Base-by-base conservation (phyloP, 257 asterid species). In the Solanum phureja region DNA sequence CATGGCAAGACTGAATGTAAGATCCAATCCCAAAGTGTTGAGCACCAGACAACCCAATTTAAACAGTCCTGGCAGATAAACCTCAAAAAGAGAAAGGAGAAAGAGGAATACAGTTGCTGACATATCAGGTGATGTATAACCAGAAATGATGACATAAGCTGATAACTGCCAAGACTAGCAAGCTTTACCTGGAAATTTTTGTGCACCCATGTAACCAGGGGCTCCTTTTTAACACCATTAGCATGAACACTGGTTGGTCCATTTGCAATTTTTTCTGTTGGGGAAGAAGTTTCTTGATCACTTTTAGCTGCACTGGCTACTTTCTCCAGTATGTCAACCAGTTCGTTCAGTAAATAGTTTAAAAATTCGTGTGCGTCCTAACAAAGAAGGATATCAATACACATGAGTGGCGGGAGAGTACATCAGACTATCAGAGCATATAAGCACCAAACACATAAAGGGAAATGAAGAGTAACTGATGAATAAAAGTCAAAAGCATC, bases 321-420 rank as follows among this genome's bases (percentile, higher is more conserved):
- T 86, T 96, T 96, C 93, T 95, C 99, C 91, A 96, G 90, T 92
- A 94, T 96, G 88, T 96, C 99, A 81, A 95, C 99, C 90, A 96
- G 91, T 90, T 95, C 97, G 87, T 96, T 96, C 84, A 95, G 94
- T 92, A 96, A 91, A 89, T 93, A 96, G 93, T 96, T 96, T 87
- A 96, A 89, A 90, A 96, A 96, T 86, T 96, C 99, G 90, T 96
- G 99, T 42, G 99, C 99, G 85, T 95, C 99, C 99, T 96, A 89
- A 73, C 35, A 19, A 86, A 60, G 87, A 52, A 87, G 62, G 7
- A 79, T 19, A 58, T 34, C 69, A 27, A 82, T 49, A 49, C 31
- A 82, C 69, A 82, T 82, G 85, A 82, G 69, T 29, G 85, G 29
- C 35, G 6, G 40, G 73, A 66, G 69, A 85, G 83, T 66, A n/a